Conservation (phyloP, 495 filamentous ascomycete genomes). For the Thozetella sp. region DNA sequence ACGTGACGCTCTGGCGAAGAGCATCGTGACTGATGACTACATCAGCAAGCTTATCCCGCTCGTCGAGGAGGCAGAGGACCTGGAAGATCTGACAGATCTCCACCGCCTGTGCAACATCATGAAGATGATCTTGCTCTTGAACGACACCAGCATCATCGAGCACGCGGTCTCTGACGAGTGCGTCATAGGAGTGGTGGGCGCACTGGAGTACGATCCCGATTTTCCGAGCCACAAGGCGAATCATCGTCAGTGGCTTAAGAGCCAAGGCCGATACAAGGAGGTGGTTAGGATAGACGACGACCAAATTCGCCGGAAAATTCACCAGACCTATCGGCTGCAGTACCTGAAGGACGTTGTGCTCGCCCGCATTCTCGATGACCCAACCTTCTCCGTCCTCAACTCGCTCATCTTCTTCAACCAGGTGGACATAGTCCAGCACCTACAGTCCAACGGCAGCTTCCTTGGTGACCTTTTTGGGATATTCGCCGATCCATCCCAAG, state of each 20-base stretch:
- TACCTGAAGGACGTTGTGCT: slow-evolving; percentile 99
- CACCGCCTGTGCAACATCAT: slow-evolving; percentile 96
- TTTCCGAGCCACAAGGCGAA: slow-evolving; percentile 99
- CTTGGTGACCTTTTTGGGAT: slow-evolving; percentile 89
- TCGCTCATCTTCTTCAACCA: slow-evolving; percentile 99
- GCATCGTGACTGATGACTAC: slow-evolving; percentile 81
- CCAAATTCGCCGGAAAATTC: slow-evolving; percentile 84
- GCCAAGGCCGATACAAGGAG: slow-evolving; percentile 91
- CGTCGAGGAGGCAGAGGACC: slow-evolving; percentile 84
- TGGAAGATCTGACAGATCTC: slow-evolving; percentile 82
- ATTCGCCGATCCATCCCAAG: slow-evolving; percentile 67
- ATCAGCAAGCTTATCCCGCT: slow-evolving; percentile 85
- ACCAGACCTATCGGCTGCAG: slow-evolving; percentile 91
- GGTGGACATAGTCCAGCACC: slow-evolving; percentile 93
- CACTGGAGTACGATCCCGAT: slow-evolving; percentile 97
- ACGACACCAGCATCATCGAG: slow-evolving; percentile 93
- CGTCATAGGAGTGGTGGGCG: slow-evolving; percentile 91
- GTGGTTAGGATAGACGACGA: slow-evolving; percentile 88
- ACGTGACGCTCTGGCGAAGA: slow-evolving; percentile 87
- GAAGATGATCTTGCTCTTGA: slow-evolving; percentile 92
- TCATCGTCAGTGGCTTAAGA: slow-evolving; percentile 88
- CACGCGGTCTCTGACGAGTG: slow-evolving; percentile 87
- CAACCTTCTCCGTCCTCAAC: slow-evolving; percentile 96
- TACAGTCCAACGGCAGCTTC: slow-evolving; percentile 77
- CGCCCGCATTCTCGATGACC: slow-evolving; percentile 93